Evolutionary conservation across 441 rosid genomes (phyloP).

Genomic region (Breynia disticha): DNA sequence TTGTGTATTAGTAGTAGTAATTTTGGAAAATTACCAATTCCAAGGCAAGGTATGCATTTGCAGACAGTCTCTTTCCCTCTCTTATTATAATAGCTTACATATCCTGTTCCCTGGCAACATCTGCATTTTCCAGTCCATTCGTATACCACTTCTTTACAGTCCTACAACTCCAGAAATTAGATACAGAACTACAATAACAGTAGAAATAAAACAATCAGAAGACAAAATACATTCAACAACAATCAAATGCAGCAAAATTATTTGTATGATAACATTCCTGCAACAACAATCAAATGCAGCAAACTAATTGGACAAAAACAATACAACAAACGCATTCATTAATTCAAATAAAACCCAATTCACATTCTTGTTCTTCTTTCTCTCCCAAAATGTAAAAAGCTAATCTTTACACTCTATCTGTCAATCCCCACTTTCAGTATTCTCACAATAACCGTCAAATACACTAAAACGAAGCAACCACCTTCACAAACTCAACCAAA

Average conservation of each 20-base stretch:
- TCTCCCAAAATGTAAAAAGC: too few relatives aligned
- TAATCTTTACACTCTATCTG: too few relatives aligned
- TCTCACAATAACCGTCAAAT: too few relatives aligned
- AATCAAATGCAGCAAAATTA: too few relatives aligned
- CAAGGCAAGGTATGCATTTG: conserved; percentile 84
- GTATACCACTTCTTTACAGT: conserved; percentile 72
- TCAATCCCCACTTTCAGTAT: too few relatives aligned
- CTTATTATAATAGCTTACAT: conserved; percentile 68
- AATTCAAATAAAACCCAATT: too few relatives aligned
- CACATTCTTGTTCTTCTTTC: too few relatives aligned
- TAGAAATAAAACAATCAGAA: not conserved
- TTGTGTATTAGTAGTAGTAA: conserved; percentile 4
- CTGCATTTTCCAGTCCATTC: conserved; percentile 95
- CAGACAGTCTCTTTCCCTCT: conserved; percentile 72
- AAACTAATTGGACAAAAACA: too few relatives aligned
- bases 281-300: too few relatives aligned
- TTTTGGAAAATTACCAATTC: conserved; percentile 65
- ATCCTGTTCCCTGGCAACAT: conserved; percentile 87
- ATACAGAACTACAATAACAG: conserved; percentile 8
- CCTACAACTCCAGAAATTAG: conserved; percentile 35
- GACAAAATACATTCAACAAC: not conserved
- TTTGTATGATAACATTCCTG: too few relatives aligned
- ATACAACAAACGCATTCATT: too few relatives aligned
- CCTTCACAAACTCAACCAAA: not conserved
- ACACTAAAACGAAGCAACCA: too few relatives aligned